phyloP scores from a whole-genome alignment of 495 filamentous ascomycete genomes.

The Evernia prunastri region DNA sequence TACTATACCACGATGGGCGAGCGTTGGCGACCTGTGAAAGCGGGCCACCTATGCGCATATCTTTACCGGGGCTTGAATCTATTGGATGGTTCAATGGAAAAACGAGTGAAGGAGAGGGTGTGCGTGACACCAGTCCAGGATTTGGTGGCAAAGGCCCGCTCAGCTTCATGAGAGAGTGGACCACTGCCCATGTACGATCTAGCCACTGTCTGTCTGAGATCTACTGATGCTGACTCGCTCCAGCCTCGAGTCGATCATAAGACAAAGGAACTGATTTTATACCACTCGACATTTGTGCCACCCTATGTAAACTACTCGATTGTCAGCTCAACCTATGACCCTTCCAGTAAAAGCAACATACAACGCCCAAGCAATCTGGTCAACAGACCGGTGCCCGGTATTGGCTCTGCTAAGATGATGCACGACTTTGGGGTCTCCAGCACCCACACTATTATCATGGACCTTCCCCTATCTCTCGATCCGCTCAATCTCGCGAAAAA shows the following conservation, averaged over 20 bases:
- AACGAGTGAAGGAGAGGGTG: conserved; percentile 39
- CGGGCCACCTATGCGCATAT: conserved; percentile 57
- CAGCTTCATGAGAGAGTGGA: conserved; percentile 59
- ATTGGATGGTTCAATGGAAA: conserved; percentile 60
- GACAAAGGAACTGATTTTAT: conserved; percentile 56
- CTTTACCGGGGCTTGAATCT: conserved; percentile 54
- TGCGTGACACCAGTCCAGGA: conserved; percentile 22
- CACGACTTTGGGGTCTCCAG: conserved; percentile 62
- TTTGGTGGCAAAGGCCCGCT: conserved; percentile 49
- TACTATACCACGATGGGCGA: conserved; percentile 58
- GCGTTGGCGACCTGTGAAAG: conserved; percentile 61
- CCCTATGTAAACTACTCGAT: conserved; percentile 63
- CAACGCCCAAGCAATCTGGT: conserved; percentile 26
- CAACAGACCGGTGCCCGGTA: conserved; percentile 47
- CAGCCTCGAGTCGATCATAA: conserved; percentile 51
- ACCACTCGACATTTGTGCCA: conserved; percentile 52
- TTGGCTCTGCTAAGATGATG: conserved; percentile 61
- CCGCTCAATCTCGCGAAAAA: conserved; percentile 49
- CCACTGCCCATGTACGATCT: conserved; percentile 49
- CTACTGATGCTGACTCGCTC: conserved; percentile 4
- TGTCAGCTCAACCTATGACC: conserved; percentile 34
- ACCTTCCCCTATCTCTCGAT: conserved; percentile 57
- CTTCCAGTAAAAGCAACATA: conserved; percentile 10
- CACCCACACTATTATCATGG: conserved; percentile 56
- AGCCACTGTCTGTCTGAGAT: not conserved